These are phyloP conservation scores for Irpex sp. DNA, from an alignment of 1,284 basidiomycete species.

Conservation along the genomic window DNA sequence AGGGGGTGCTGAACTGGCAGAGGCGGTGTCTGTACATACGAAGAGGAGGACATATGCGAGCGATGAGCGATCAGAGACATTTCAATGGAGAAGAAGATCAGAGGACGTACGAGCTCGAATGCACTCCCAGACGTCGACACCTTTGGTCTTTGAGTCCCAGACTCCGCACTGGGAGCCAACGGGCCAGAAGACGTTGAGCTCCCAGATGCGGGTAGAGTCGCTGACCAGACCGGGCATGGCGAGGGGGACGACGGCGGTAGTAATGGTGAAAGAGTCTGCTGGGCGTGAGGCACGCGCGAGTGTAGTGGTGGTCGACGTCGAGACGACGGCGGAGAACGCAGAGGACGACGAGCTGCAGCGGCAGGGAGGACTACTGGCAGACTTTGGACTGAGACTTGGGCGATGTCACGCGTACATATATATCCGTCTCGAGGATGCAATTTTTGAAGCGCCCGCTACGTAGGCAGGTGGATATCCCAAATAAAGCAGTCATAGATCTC, in stretches of 20 bases:
- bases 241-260: neutral
- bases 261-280: too few relatives aligned
- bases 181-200: conserved; percentile 58
- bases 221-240: conserved; percentile 49
- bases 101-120: conserved; percentile 53
- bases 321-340: neutral
- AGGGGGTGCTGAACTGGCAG: conserved; percentile 54
- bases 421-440: neutral
- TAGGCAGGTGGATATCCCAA: neutral
- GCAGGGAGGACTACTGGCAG: neutral
- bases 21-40: conserved; percentile 49
- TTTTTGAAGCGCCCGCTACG: neutral
- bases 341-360: neutral
- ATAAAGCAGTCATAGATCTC: neutral
- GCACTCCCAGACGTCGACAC: conserved; percentile 73
- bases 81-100: neutral
- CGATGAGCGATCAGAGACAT: neutral
- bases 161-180: conserved; percentile 61
- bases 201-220: conserved; percentile 68
- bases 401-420: neutral
- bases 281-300: neutral
- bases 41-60: neutral
- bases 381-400: neutral
- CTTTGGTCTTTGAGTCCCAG: conserved; percentile 58
- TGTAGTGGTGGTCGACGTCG: neutral